Conservation (phyloP, 805 yeast genomes). For the Saccharomyces cerevisiae region DNA sequence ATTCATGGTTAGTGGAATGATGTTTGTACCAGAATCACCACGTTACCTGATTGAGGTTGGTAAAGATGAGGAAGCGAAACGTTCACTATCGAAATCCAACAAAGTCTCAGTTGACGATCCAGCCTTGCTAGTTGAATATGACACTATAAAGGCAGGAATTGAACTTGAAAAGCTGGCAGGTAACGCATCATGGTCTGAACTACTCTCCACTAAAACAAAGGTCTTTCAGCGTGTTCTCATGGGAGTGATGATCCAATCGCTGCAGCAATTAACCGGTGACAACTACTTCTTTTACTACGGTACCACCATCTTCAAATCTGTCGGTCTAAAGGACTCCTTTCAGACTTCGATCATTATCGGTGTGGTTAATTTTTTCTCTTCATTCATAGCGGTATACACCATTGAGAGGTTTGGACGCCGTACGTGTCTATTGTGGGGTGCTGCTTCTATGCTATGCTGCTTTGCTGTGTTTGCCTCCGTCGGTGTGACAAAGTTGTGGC, state of each 20-base stretch:
- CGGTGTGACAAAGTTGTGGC: conserved; percentile 43
- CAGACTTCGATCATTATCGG: conserved; percentile 52
- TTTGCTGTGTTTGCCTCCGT: conserved; percentile 45
- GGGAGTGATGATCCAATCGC: conserved; percentile 49
- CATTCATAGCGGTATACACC: conserved; percentile 41
- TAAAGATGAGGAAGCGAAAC: conserved; percentile 53
- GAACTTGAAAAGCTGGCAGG: conserved; percentile 55
- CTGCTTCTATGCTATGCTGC: conserved; percentile 40
- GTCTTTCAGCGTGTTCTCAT: conserved; percentile 38
- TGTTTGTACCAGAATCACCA: conserved; percentile 62
- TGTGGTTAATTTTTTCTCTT: conserved; percentile 50
- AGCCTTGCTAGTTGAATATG: conserved; percentile 48
- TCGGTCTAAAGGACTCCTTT: conserved; percentile 50
- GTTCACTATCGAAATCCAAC: conserved; percentile 49
- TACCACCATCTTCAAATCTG: conserved; percentile 52
- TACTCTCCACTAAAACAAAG: conserved; percentile 60
- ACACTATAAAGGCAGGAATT: conserved; percentile 50
- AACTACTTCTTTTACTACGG: conserved; percentile 63
- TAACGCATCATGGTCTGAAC: conserved; percentile 55
- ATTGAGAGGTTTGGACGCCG: conserved; percentile 50
- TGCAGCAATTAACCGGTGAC: conserved; percentile 61
- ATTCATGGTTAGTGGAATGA: conserved; percentile 29
- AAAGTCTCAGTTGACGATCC: conserved; percentile 45
- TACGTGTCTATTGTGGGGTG: conserved; percentile 39
- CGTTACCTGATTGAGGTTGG: conserved; percentile 50